Base-by-base conservation (phyloP, 2,329 filamentous ascomycete genomes). In the Pseudogymnoascus sp. region DNA sequence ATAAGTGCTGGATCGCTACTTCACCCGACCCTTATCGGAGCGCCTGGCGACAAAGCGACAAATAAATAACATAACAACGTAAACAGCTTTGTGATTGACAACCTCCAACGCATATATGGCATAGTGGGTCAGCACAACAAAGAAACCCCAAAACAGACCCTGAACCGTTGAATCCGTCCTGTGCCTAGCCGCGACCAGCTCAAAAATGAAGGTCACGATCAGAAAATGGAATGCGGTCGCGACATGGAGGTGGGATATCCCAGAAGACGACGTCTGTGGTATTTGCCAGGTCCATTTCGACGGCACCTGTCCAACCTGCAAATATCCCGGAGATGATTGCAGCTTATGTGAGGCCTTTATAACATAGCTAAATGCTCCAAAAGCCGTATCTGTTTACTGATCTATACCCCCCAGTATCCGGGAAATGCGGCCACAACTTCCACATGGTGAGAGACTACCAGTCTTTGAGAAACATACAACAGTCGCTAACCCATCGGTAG, bases 251-350 rank as follows among this genome's bases (percentile, higher is more conserved):
- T 99, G 94, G 94, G 91, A 97, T 74, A 90, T 97, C 71, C 92
- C 93, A 23, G 92, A 96, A 70, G 93, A 97, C 77, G 93, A 99
- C 74, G 92, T 97, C 66, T 99, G 94, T 71, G 94, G 94, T 70
- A 99, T 99, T 78, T 99, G 94, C 77, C 93, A 96, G 73, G 92
- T 96, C 66, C 90, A 96, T 71, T 99, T 97, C 73, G 94, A 99
- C 74, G 93, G 92, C 64, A 97, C 94, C 26, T 99, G 94, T 79
- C 92, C 94, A 55, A 95, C 92, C 62, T 99, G 94, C 86, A 96
- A 95, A 81, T 97, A 92, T 73, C 94, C 94, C 12, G 94, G 94
- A 63, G 94, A 99, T 71, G 92, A 97, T 73, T 99, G 94, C 77
- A 90, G 90, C 64, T 81, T 99, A 64, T 81, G 93, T 97, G 78